phyloP scores from a whole-genome alignment of 1,284 basidiomycete species.

The Marasmius oreades region DNA sequence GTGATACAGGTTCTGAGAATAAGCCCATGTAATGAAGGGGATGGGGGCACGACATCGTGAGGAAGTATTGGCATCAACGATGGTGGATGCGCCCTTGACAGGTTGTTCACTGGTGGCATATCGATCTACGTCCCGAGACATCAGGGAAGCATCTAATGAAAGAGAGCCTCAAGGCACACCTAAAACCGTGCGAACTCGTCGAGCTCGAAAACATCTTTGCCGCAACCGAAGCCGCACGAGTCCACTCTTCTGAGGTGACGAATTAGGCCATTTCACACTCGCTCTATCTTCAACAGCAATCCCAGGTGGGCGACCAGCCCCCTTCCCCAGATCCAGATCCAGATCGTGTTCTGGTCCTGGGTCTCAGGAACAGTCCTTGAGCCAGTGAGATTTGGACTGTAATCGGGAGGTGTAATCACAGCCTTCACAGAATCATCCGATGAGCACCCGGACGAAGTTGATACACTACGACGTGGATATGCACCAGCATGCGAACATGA shows the following conservation, averaged over 20 bases:
- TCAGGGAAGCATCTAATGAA: conserved; percentile 7
- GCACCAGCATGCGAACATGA: conserved; percentile 30
- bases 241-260: conserved; percentile 44
- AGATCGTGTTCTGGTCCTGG: conserved; percentile 9
- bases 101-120: conserved; percentile 11
- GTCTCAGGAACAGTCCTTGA: conserved; percentile 7
- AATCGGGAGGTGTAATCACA: conserved; percentile 32
- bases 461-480: conserved; percentile 44
- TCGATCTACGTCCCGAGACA: background rate
- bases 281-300: conserved; percentile 8
- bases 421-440: conserved; percentile 53
- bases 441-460: conserved; percentile 31
- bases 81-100: conserved; percentile 6
- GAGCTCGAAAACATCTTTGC: conserved; percentile 50
- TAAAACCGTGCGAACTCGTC: conserved; percentile 29
- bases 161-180: conserved; percentile 24
- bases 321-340: conserved; percentile 7
- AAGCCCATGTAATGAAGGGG: conserved; percentile 11
- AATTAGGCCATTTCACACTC: conserved; percentile 39
- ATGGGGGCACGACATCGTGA: background rate
- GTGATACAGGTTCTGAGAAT: background rate
- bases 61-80: background rate
- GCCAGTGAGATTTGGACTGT: conserved; percentile 15
- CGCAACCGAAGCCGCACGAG: conserved; percentile 50
- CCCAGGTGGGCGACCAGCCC: background rate